These are phyloP conservation scores for Lachnellula subtilissima DNA, from an alignment of 2,329 filamentous ascomycete genomes.

Conservation along the genomic window DNA sequence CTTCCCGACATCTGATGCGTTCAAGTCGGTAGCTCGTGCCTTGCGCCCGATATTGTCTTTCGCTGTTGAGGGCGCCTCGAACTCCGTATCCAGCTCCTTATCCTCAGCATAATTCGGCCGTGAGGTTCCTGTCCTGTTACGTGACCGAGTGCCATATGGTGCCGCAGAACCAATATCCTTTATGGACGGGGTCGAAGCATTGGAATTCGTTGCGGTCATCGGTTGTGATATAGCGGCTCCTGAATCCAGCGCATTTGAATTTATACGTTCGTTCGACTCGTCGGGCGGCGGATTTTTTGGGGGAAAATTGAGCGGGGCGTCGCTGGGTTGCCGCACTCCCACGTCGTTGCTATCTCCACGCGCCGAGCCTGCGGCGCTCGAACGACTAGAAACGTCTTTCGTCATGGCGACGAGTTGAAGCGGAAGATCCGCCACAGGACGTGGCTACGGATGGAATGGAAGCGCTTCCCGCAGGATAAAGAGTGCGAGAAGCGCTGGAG, in stretches of 20 bases:
- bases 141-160: conserved; percentile 88
- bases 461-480: conserved; percentile 30
- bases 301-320: conserved; percentile 7
- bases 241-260: conserved; percentile 11
- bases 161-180: conserved; percentile 41
- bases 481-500: conserved; percentile 31
- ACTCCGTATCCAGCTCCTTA: conserved; percentile 84
- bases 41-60: conserved; percentile 54
- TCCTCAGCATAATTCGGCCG: conserved; percentile 95
- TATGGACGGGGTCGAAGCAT: conserved; percentile 41
- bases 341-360: conserved; percentile 10
- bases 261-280: conserved; percentile 11
- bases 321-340: conserved; percentile 11
- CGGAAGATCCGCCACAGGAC: conserved; percentile 3
- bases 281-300: conserved; percentile 3
- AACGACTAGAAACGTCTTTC: conserved; percentile 25
- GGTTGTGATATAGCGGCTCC: conserved; percentile 35
- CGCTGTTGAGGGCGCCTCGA: conserved; percentile 60
- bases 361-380: conserved; percentile 23
- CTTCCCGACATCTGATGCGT: conserved; percentile 14
- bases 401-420: conserved; percentile 22
- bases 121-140: conserved; percentile 74
- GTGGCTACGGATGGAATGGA: conserved; percentile 11
- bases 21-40: conserved; percentile 36
- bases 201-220: conserved; percentile 45